These are phyloP conservation scores for Vitis cinerea DNA, from an alignment of 164 flowering plant species.

Conservation along the genomic window DNA sequence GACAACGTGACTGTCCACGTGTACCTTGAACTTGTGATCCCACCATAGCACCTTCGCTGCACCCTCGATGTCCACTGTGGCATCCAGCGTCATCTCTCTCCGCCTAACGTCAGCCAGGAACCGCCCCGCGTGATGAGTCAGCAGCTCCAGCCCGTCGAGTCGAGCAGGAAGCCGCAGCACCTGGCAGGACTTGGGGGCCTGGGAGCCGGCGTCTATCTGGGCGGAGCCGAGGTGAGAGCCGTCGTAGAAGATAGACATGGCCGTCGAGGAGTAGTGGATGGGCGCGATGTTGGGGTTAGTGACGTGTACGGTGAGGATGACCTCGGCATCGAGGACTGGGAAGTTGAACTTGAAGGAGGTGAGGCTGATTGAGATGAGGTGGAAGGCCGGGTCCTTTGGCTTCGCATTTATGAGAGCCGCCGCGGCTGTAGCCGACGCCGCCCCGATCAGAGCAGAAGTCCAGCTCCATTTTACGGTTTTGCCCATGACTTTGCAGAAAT, in stretches of 20 bases:
- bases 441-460: constrained; percentile 54
- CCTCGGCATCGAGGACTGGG: constrained; percentile 67
- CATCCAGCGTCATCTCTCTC: constrained; percentile 77
- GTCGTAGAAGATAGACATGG: constrained; percentile 76
- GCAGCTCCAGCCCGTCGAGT: constrained; percentile 57
- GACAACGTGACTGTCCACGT: constrained; percentile 68
- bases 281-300: constrained; percentile 83
- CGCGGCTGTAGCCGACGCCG: constrained; percentile 53
- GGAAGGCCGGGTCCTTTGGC: constrained; percentile 79
- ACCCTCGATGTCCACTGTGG: constrained; percentile 69
- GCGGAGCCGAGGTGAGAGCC: constrained; percentile 76
- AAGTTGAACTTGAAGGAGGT: constrained; percentile 63
- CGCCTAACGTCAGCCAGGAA: constrained; percentile 60
- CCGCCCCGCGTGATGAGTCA: constrained; percentile 51
- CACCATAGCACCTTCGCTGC: constrained; percentile 74
- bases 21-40: constrained; percentile 61
- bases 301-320: constrained; percentile 81
- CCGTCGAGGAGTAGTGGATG: constrained; percentile 63
- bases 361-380: constrained; percentile 64
- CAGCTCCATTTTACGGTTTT: constrained; percentile 34
- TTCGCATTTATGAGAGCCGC: constrained; percentile 36
- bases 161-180: constrained; percentile 64
- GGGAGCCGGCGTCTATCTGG: constrained; percentile 65
- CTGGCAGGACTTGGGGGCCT: constrained; percentile 61
- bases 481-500: constrained; percentile 1